These are phyloP conservation scores for Arachnomyces sp. DNA, from an alignment of 2,329 filamentous ascomycete species.

Conservation along the genomic window DNA sequence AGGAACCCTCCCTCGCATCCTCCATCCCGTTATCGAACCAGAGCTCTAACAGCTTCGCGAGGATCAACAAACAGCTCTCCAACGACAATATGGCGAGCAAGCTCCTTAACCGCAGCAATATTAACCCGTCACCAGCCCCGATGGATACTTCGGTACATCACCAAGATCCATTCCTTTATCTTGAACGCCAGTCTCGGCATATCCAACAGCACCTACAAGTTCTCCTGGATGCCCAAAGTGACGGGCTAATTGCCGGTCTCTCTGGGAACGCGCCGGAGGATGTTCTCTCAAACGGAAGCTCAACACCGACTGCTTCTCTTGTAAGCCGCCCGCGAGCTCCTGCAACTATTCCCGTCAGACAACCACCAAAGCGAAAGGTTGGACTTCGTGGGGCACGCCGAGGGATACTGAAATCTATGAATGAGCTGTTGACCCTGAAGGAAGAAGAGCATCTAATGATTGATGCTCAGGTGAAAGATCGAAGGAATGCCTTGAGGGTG, in stretches of 20 bases:
- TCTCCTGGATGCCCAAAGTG: slow-evolving; percentile 53
- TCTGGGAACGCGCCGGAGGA: slow-evolving; percentile 34
- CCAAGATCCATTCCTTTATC: slow-evolving; percentile 38
- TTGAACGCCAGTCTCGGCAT: slow-evolving; percentile 45
- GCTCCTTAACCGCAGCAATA: slow-evolving; percentile 17
- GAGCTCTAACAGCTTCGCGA: too few species aligned
- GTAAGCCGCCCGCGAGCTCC: slow-evolving; percentile 22
- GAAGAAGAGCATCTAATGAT: slow-evolving; percentile 48
- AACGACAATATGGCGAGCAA: slow-evolving; percentile 23
- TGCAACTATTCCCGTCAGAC: slow-evolving; percentile 30
- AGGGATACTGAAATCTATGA: slow-evolving; percentile 50
- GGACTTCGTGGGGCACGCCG: slow-evolving; percentile 45
- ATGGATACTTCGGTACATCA: slow-evolving; percentile 22
- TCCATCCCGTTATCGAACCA: too few species aligned
- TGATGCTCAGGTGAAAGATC: slow-evolving; percentile 36
- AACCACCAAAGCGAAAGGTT: slow-evolving; percentile 38
- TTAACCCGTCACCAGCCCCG: slow-evolving; percentile 22
- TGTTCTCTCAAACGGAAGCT: slow-evolving; percentile 34
- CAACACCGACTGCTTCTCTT: slow-evolving; percentile 25
- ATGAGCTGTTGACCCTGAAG: slow-evolving; percentile 48
- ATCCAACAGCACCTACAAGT: slow-evolving; percentile 51
- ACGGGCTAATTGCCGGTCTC: slow-evolving; percentile 46
- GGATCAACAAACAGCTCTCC: not conserved
- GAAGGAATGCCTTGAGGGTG: slow-evolving; percentile 41
- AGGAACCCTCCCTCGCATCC: too few species aligned